Base-by-base conservation (phyloP, 805 yeast genomes). In the Saturnispora kantuleensis region DNA sequence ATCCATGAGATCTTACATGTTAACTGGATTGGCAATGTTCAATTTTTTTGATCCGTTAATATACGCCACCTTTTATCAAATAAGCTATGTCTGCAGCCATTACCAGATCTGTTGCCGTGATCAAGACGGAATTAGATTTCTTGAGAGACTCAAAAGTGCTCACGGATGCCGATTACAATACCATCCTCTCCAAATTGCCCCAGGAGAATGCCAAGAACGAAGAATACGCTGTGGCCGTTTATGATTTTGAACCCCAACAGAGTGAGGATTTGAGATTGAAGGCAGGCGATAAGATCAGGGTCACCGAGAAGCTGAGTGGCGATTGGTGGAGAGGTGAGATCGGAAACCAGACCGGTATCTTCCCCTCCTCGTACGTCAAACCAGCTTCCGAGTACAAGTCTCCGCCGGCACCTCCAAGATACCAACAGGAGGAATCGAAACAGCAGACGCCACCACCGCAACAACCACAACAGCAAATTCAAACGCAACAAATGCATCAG, bases 261-360 rank as follows among this genome's bases (percentile, higher is more conserved):
- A 67, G 75, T 1, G 90, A 80, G 31, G 98, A 90, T 62, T 66
- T 90, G 54, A 64, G 60, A 8, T 68, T 90, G 15, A 55, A 53
- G 31, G 70, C 66, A 33, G 97, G 94, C 45, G 90, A 83, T 50
- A 77, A 73, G 55, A 61, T 93, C 40, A 73, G 74, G 30, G 76
- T 93, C 5, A 45, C 77, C 5, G 95, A 88, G 58, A 84, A 77
- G 55, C 70, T 82, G 39, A 84, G 90, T 16, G 71, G 74, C 33
- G 90, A 88, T 57, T 90, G 98, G 98, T 88, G 93, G 84, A 82
- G 76, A 58, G 98, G 98, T 39, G 65, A 67, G 13, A 59, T 70
- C 37, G 71, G 75, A 47, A 74, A 76, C 5, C 60, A 63, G 30
- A 72, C 74, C 7, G 98, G 97, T 36, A 80, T 89, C 57, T 89